Evolutionary conservation across 2,329 filamentous ascomycete species (phyloP).

Genomic region (Seiridium cupressi): DNA sequence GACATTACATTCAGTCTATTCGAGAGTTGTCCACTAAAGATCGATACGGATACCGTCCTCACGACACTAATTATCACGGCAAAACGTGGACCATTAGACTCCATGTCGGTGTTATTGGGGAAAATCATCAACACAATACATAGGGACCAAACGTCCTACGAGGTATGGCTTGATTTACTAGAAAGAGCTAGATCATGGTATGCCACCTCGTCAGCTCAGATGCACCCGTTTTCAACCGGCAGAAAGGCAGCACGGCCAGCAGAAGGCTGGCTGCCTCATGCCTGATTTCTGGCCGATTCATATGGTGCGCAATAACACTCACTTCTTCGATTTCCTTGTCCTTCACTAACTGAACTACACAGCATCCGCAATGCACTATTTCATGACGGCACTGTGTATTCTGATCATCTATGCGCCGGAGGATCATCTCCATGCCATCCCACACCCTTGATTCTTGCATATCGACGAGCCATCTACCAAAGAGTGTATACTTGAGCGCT

Average conservation of each 20-base stretch:
- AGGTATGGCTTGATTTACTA: constrained; percentile 20
- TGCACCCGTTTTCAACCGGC: constrained; percentile 10
- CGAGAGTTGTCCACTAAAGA: constrained; percentile 37
- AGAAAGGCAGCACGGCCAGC: not conserved
- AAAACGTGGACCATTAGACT: constrained; percentile 36
- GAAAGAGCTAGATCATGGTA: constrained; percentile 28
- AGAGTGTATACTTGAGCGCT: constrained; percentile 27
- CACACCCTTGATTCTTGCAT: not conserved
- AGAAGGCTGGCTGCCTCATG: constrained; percentile 27
- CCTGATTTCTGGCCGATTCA: constrained; percentile 39
- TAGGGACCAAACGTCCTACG: not conserved
- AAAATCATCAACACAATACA: constrained; percentile 40
- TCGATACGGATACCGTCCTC: constrained; percentile 28
- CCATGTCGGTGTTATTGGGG: constrained; percentile 39
- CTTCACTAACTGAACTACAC: not conserved
- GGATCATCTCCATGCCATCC: not conserved
- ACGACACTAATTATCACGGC: constrained; percentile 8
- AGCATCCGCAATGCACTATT: constrained; percentile 44
- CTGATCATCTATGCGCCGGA: constrained; percentile 19
- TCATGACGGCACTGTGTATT: constrained; percentile 33
- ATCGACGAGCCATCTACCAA: not conserved
- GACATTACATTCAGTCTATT: constrained; percentile 54
- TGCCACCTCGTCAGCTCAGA: constrained; percentile 25
- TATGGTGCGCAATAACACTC: constrained; percentile 32
- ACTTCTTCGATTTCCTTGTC: not conserved